Conservation (phyloP, 305 asterid species). For the Plantago rigida region DNA sequence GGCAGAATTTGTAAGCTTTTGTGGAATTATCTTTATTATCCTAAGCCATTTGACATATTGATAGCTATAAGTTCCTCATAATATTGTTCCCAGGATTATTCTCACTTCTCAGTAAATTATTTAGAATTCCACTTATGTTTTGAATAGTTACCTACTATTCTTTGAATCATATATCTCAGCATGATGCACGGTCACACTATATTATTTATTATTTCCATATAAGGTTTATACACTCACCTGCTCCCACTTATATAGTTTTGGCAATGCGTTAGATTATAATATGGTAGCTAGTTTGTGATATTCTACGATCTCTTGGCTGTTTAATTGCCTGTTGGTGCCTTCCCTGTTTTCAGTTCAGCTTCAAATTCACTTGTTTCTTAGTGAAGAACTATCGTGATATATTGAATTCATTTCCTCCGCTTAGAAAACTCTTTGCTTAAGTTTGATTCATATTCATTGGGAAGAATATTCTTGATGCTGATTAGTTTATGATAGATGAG, state of each 20-base stretch:
- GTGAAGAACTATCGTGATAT: neutral
- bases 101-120: too few relatives aligned
- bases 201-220: too few relatives aligned
- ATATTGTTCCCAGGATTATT: neutral
- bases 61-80: neutral
- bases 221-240: too few relatives aligned
- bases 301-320: neutral
- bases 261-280: neutral
- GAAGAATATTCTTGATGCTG: neutral
- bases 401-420: neutral
- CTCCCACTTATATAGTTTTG: too few relatives aligned
- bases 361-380: neutral
- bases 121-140: too few relatives aligned
- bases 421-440: neutral
- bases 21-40: slow-evolving; percentile 8
- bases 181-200: too few relatives aligned
- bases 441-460: neutral
- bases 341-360: neutral
- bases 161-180: too few relatives aligned
- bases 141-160: too few relatives aligned
- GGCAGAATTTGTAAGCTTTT: slow-evolving; percentile 66
- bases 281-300: neutral
- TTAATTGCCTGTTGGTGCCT: neutral
- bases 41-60: neutral
- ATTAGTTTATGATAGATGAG: neutral